Percentiles rank a stretch among this genome's conserved stretches.
Conservation (phyloP, 2,329 filamentous ascomycete genomes). For the Fusarium sp. region DNA sequence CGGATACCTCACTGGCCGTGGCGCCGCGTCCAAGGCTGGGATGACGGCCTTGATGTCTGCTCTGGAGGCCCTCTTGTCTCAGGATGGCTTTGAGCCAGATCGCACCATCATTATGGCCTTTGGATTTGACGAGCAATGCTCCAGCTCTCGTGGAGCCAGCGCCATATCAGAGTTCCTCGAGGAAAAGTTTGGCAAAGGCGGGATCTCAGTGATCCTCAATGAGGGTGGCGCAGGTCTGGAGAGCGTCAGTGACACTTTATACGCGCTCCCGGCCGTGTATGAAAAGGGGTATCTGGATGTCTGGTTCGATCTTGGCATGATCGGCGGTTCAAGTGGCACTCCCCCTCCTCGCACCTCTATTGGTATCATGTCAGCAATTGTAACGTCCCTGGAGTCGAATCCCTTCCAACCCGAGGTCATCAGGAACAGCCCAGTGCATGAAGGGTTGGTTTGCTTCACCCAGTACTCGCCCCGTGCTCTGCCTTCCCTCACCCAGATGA, state of each 20-base stretch:
- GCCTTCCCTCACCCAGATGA: constrained; percentile 51
- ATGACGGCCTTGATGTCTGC: constrained; percentile 51
- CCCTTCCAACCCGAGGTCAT: constrained; percentile 61
- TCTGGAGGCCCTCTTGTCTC: constrained; percentile 61
- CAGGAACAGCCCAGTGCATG: constrained; percentile 64
- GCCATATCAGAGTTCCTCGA: constrained; percentile 62
- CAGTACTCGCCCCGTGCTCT: constrained; percentile 64
- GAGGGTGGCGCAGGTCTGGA: constrained; percentile 70
- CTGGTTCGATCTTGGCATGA: constrained; percentile 52
- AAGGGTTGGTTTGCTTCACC: constrained; percentile 66
- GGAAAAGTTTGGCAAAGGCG: constrained; percentile 64
- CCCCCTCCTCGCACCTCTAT: constrained; percentile 72
- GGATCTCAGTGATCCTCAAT: constrained; percentile 70
- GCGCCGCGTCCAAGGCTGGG: constrained; percentile 53
- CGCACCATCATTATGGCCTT: constrained; percentile 70
- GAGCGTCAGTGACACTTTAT: constrained; percentile 57
- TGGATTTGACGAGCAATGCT: constrained; percentile 74
- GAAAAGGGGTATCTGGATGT: constrained; percentile 73
- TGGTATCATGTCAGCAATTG: constrained; percentile 73
- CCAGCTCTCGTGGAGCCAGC: constrained; percentile 65
- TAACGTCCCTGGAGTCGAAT: constrained; percentile 69
- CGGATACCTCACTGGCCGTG: constrained; percentile 55
- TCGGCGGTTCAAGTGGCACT: too few relatives aligned
- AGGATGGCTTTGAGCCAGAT: constrained; percentile 60
- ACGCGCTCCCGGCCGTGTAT: constrained; percentile 68